These are phyloP conservation scores for Scutellaria baicalensis DNA, from an alignment of 257 asterid genomes.

Conservation along the genomic window DNA sequence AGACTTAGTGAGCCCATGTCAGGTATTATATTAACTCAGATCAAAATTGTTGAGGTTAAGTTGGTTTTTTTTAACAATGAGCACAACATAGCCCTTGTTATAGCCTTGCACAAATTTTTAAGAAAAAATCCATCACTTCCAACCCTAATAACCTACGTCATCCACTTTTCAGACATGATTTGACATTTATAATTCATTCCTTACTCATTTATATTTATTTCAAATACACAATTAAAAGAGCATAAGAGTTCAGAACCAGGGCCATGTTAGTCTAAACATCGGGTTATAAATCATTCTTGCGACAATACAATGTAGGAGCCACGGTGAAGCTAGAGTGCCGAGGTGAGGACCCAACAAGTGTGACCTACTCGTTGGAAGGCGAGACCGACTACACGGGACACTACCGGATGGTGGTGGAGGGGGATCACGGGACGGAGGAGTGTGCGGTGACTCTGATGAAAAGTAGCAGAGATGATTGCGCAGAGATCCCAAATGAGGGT, in stretches of 20 bases:
- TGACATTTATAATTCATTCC: neutral
- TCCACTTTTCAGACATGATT: too few relatives aligned
- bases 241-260: too few relatives aligned
- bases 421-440: constrained; percentile 51
- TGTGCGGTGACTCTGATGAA: constrained; percentile 39
- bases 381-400: constrained; percentile 26
- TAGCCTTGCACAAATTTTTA: too few relatives aligned
- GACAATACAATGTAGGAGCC: constrained; percentile 32
- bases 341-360: constrained; percentile 12
- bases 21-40: constrained; percentile 42
- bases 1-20: constrained; percentile 49
- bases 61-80: too few relatives aligned
- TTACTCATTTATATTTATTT: too few relatives aligned
- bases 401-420: constrained; percentile 32
- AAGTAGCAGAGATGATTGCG: constrained; percentile 52
- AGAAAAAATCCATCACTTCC: too few relatives aligned
- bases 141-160: too few relatives aligned
- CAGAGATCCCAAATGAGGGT: constrained; percentile 28
- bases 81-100: too few relatives aligned
- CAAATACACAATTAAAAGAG: too few relatives aligned
- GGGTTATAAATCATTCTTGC: neutral
- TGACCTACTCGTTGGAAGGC: constrained; percentile 39
- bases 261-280: too few relatives aligned
- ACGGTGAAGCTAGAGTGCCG: constrained; percentile 41
- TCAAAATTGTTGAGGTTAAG: neutral